Evolutionary conservation across 1,139 yeast genomes (phyloP), one percentile per base, ranked within the genome.

Genomic region (Nakaseomyces bracarensis): DNA sequence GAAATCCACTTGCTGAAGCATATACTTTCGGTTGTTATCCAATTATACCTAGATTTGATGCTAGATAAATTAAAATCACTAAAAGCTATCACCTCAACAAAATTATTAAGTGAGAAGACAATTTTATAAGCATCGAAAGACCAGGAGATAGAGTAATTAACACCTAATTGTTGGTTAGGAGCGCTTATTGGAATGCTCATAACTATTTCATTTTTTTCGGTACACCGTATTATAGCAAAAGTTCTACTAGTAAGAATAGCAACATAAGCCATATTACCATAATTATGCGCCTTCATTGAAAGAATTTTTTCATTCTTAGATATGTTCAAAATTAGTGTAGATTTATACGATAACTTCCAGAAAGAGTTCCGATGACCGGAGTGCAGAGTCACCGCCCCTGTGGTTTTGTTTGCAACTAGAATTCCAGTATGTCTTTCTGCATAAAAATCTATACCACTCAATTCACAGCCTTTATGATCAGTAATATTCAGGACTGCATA

Each of bases 371-470:
- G 69, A 38, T 70, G 66, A 0, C 82, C 80, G 51, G 74, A 71
- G 58, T 84, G 93, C 47, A 66, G 70, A 42, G 77, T 67, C 9
- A 79, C 67, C 51, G 73, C 62, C 0, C 95, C 94, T 2, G 71
- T 63, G 4, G 64, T 62, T 23, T 26, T 29, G 55, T 84, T 91
- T 2, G 75, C 67, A 5, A 83, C 72, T 3, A 82, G 63, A 16
- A 85, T 46, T 16, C 77, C 78, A 9, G 77, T 70, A 46, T 74
- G 79, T 48, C 79, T 69, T 27, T 68, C 67, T 2, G 78, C 80
- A 10, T 78, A 51, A 55, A 82, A 84, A 10, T 66, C 62, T 1
- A 82, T 47, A 20, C 72, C 72, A 7, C 67, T 61, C 14, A 83
- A 67, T 1, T 38, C 33, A 10, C 31, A 40, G 19, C 50, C 51